Evolutionary conservation across 495 filamentous ascomycete genomes (phyloP).

Genomic region (Penicillium soppii): DNA sequence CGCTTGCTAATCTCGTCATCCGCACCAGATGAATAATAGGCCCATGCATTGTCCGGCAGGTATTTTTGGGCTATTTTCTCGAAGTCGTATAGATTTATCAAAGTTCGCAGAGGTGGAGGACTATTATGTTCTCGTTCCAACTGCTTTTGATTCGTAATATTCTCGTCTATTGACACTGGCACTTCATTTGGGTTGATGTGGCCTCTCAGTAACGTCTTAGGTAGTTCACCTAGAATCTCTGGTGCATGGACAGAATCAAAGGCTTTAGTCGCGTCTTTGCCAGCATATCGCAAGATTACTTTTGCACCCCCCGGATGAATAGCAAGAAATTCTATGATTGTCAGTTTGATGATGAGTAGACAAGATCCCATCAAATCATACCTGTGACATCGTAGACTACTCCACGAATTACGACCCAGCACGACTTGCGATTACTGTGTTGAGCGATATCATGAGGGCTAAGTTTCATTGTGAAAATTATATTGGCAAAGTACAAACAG

Average conservation of each 20-base stretch:
- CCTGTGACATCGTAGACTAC: conserved; percentile 79
- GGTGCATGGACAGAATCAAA: conserved; percentile 81
- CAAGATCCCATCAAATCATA: conserved; percentile 11
- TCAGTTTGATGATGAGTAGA: no score
- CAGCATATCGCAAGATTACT: conserved; percentile 82
- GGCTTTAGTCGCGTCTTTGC: conserved; percentile 81
- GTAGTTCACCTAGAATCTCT: conserved; percentile 41
- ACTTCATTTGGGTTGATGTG: conserved; percentile 17
- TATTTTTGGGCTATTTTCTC: conserved; percentile 51
- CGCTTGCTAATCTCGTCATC: conserved; percentile 87
- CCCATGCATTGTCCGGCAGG: conserved; percentile 71
- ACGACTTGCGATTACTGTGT: conserved; percentile 67
- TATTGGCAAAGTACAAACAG: no score
- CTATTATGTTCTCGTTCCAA: conserved; percentile 22
- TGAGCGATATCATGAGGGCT: conserved; percentile 57
- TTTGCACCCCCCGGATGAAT: conserved; percentile 76
- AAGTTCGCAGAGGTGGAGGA: conserved; percentile 53
- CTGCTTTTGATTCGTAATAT: neutral
- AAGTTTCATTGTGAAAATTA: conserved; percentile 12
- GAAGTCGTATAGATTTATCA: conserved; percentile 70
- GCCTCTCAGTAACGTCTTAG: conserved; percentile 19
- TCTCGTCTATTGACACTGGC: neutral
- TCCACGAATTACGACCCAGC: conserved; percentile 79
- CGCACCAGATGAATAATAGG: conserved; percentile 79
- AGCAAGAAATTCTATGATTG: conserved; percentile 33